Conservation (phyloP, 208 protist species). For the Trypanosoma lewisi region DNA sequence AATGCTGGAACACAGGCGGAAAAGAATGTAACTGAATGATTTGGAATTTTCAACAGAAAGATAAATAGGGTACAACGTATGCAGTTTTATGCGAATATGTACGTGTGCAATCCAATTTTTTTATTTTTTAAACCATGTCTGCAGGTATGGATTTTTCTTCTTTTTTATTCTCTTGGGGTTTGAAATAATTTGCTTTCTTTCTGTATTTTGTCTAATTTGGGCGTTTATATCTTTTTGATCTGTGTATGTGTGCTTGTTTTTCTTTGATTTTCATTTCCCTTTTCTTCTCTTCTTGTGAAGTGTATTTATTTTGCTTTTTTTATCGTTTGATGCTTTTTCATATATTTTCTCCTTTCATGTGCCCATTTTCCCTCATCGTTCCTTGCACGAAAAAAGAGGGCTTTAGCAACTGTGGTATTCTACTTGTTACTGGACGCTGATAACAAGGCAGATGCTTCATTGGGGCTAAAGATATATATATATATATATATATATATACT, state of each 20-base stretch:
- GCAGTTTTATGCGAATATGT: too few species aligned
- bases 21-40: constrained; percentile 30
- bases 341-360: background rate
- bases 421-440: too few species aligned
- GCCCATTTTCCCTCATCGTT: too few species aligned
- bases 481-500: too few species aligned
- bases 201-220: constrained; percentile 1
- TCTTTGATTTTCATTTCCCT: constrained; percentile 7
- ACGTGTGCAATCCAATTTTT: background rate
- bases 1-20: constrained; percentile 68
- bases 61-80: too few species aligned
- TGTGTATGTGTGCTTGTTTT: background rate
- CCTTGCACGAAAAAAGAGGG: too few species aligned
- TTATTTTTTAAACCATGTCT: background rate
- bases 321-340: background rate
- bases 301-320: background rate
- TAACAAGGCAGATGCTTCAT: too few species aligned
- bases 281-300: constrained; percentile 11
- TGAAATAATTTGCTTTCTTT: constrained; percentile 6
- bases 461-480: too few species aligned
- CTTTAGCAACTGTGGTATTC: too few species aligned
- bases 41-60: too few species aligned
- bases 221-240: constrained; percentile 9
- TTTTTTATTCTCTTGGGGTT: constrained; percentile 23
- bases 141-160: too few species aligned